Conservation (phyloP, 2,329 filamentous ascomycete species). For the Calonectria naviculata region DNA sequence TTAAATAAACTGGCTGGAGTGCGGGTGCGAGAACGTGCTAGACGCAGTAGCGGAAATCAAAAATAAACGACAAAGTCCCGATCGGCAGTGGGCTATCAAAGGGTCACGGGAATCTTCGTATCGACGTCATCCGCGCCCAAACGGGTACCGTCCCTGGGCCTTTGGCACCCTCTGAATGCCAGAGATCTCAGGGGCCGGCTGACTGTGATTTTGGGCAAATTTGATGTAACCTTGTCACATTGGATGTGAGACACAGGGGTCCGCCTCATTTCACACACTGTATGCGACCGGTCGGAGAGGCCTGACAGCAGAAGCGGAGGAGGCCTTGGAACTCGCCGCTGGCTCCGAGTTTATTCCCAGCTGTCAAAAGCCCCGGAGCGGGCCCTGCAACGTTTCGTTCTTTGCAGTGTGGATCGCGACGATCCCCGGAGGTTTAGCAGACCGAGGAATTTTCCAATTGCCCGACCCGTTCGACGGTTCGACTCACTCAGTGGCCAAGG, state of each 20-base stretch:
- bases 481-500: not conserved
- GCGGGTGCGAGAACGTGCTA: not conserved
- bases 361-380: not conserved
- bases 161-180: not conserved
- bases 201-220: not conserved
- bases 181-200: not conserved
- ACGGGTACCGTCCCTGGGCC: not conserved
- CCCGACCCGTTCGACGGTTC: not conserved
- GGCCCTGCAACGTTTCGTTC: conserved; percentile 6
- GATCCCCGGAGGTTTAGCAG: not conserved
- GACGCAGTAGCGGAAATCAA: not conserved
- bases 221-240: not conserved
- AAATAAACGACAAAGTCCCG: not conserved
- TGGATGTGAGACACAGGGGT: not conserved
- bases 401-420: not conserved
- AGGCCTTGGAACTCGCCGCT: not conserved
- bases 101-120: not conserved
- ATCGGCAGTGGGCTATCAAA: not conserved
- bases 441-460: not conserved
- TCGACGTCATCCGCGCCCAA: not conserved
- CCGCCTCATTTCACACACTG: not conserved
- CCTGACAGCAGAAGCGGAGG: too few species aligned
- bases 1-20: not conserved
- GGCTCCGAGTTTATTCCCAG: not conserved
- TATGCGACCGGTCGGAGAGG: not conserved